Conservation (phyloP, 2,329 filamentous ascomycete species). For the Clonostachys rosea region DNA sequence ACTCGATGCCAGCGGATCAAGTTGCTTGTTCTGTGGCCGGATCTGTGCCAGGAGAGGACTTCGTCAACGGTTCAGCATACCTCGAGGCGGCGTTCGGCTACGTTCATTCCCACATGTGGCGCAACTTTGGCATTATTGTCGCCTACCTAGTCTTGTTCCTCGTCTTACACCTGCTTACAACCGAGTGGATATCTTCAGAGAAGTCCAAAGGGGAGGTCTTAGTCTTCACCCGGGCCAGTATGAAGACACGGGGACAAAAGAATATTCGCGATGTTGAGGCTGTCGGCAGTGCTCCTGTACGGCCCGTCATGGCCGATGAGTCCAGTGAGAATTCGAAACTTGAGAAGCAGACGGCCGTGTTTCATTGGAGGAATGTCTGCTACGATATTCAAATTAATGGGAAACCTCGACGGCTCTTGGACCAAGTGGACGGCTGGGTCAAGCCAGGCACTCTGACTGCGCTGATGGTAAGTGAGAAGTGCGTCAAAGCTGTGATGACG, state of each 20-base stretch:
- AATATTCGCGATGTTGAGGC: conserved; percentile 47
- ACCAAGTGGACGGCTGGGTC: conserved; percentile 78
- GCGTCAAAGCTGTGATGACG: not conserved
- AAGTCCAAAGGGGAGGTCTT: conserved; percentile 52
- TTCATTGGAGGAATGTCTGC: conserved; percentile 67
- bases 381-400: conserved; percentile 68
- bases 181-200: conserved; percentile 33
- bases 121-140: conserved; percentile 59
- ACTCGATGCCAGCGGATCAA: conserved; percentile 24
- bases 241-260: conserved; percentile 32
- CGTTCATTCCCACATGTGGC: conserved; percentile 41
- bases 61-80: conserved; percentile 55
- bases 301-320: conserved; percentile 12
- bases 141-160: conserved; percentile 49
- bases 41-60: conserved; percentile 41
- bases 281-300: conserved; percentile 12
- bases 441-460: conserved; percentile 83
- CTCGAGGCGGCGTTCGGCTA: conserved; percentile 52
- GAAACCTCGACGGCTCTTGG: conserved; percentile 57
- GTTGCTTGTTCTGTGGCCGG: conserved; percentile 56
- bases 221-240: conserved; percentile 38
- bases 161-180: conserved; percentile 23
- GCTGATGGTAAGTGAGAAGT: conserved; percentile 53
- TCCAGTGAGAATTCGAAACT: conserved; percentile 8
- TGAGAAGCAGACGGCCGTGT: conserved; percentile 43